Conservation (phyloP, 768 basidiomycete species). For the Termitomyces sp. region DNA sequence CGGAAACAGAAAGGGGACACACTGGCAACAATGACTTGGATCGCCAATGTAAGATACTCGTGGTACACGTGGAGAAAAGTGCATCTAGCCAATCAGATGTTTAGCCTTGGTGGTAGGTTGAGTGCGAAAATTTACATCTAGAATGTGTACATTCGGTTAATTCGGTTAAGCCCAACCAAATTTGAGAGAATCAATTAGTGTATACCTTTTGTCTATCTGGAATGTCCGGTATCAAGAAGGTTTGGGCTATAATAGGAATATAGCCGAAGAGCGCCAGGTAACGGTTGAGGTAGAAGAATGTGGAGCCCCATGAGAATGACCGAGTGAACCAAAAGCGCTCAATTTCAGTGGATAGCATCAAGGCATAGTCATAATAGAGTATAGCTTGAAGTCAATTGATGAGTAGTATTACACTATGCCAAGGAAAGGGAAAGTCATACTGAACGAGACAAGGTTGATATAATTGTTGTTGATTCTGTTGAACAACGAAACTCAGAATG, state of each 20-base stretch:
- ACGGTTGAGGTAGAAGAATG: slow-evolving; percentile 43
- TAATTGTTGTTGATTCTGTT: slow-evolving; percentile 11
- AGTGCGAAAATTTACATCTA: not conserved
- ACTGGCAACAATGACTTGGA: slow-evolving; percentile 36
- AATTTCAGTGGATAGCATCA: slow-evolving; percentile 42
- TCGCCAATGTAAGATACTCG: slow-evolving; percentile 26
- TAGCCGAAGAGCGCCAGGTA: slow-evolving; percentile 38
- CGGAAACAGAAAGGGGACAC: slow-evolving; percentile 3
- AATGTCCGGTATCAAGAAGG: slow-evolving; percentile 26
- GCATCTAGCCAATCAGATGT: slow-evolving; percentile 17
- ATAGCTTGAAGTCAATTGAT: slow-evolving; percentile 24
- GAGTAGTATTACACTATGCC: not conserved
- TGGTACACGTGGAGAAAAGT: slow-evolving; percentile 19
- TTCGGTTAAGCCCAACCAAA: too few species aligned
- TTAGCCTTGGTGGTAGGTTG: not conserved
- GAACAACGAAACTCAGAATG: not conserved
- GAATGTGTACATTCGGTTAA: not conserved
- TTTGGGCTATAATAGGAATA: slow-evolving; percentile 29
- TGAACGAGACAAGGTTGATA: slow-evolving; percentile 14
- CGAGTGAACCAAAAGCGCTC: slow-evolving; percentile 38
- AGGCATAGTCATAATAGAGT: slow-evolving; percentile 45
- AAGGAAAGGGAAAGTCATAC: slow-evolving; percentile 1
- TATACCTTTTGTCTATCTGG: slow-evolving; percentile 22
- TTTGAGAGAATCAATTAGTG: not conserved
- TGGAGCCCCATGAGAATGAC: slow-evolving; percentile 26